Evolutionary conservation across 257 asterid species (phyloP).

Genomic region (Oldenlandia corymbosa): DNA sequence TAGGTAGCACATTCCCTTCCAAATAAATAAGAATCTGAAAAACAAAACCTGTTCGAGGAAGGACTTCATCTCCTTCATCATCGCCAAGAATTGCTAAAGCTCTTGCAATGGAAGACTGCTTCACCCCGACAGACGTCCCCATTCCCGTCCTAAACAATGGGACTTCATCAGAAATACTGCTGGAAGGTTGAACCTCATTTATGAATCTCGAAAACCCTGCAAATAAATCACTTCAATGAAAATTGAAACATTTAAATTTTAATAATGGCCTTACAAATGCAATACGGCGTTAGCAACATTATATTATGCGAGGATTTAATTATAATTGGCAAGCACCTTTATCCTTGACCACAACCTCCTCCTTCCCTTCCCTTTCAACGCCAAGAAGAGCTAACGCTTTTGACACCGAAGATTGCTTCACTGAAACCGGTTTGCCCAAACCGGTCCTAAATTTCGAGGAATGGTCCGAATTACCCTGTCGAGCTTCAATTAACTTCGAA

Average conservation of each 20-base stretch:
- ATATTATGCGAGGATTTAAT: not conserved
- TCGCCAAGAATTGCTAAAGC: constrained; percentile 62
- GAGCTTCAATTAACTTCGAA: constrained; percentile 48
- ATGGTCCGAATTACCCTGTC: constrained; percentile 24
- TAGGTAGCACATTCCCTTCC: not conserved
- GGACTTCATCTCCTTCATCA: constrained; percentile 1
- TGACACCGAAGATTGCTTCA: constrained; percentile 57
- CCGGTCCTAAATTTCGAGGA: constrained; percentile 57
- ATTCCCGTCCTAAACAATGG: constrained; percentile 64
- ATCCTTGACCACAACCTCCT: not conserved
- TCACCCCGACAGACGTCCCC: constrained; percentile 56
- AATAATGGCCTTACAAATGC: not conserved
- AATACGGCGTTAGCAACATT: not conserved
- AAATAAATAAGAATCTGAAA: not conserved
- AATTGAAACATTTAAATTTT: not conserved
- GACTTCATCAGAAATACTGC: constrained; percentile 20
- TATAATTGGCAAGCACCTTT: constrained; percentile 15
- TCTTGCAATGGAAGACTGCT: constrained; percentile 53
- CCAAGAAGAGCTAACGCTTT: constrained; percentile 65
- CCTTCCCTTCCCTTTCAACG: constrained; percentile 30
- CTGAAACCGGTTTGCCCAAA: constrained; percentile 50
- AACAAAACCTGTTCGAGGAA: constrained; percentile 9
- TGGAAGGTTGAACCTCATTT: constrained; percentile 32
- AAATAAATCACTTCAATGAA: not conserved
- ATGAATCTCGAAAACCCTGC: constrained; percentile 46